These are phyloP conservation scores for Leucosporidium yakuticum DNA, from an alignment of 768 basidiomycete species.

Conservation along the genomic window DNA sequence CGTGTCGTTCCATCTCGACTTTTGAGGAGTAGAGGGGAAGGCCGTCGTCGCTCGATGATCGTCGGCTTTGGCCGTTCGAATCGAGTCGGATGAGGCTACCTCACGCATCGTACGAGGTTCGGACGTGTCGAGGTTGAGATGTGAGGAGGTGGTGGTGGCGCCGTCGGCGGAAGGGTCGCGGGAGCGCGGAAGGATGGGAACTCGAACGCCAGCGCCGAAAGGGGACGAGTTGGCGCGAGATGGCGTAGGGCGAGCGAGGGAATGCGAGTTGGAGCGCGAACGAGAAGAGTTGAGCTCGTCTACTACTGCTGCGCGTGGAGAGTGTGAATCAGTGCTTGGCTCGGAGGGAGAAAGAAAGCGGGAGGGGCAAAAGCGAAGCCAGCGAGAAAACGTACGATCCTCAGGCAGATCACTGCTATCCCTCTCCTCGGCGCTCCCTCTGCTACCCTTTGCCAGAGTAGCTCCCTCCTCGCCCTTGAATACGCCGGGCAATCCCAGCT, in stretches of 20 bases:
- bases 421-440: background rate
- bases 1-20: conserved; percentile 25
- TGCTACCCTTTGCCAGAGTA: background rate
- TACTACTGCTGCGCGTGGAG: conserved; percentile 12
- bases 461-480: background rate
- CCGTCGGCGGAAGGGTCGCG: background rate
- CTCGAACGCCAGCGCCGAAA: conserved; percentile 16
- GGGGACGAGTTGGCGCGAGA: background rate
- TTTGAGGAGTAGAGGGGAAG: background rate
- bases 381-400: conserved; percentile 17
- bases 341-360: background rate
- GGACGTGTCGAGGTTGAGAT: no score
- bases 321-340: background rate
- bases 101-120: conserved; percentile 15
- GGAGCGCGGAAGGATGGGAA: background rate
- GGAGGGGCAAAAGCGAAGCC: background rate
- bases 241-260: background rate
- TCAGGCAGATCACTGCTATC: conserved; percentile 15
- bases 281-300: conserved; percentile 11
- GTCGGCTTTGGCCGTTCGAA: conserved; percentile 25
- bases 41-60: background rate
- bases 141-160: background rate
- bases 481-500: background rate
- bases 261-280: background rate
- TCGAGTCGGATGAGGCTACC: conserved; percentile 29